Percentiles rank a stretch among this genome's conserved stretches.
These are phyloP conservation scores for Nissolia schottii DNA, from an alignment of 306 rosid genomes.

Conservation along the genomic window DNA sequence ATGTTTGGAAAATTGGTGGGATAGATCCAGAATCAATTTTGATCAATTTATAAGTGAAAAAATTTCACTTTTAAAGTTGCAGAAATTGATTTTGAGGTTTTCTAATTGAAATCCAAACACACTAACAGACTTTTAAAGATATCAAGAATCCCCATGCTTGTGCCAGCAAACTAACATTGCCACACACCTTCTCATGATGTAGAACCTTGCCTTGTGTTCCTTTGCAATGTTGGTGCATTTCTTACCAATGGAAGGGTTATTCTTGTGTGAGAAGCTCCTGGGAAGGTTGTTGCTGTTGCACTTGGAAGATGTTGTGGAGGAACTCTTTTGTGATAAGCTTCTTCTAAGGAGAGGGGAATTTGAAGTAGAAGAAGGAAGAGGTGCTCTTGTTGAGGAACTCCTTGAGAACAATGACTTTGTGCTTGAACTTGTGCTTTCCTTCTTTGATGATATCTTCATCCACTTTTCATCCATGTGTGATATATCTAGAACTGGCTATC, in stretches of 20 bases:
- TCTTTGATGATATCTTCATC: slow-evolving; percentile 79
- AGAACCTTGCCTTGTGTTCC: slow-evolving; percentile 91
- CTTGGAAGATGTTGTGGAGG: slow-evolving; percentile 46
- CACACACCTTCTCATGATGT: slow-evolving; percentile 88
- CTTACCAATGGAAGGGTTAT: slow-evolving; percentile 54
- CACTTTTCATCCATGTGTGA: slow-evolving; percentile 72
- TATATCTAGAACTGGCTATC: not conserved
- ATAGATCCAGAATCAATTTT: no score
- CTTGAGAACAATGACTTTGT: slow-evolving; percentile 56
- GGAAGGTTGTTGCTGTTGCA: slow-evolving; percentile 42
- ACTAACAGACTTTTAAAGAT: no score
- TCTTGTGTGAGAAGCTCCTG: slow-evolving; percentile 67
- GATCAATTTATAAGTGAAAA: no score
- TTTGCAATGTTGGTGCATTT: slow-evolving; percentile 79
- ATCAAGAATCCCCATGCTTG: slow-evolving; percentile 75
- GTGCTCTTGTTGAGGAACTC: slow-evolving; percentile 63
- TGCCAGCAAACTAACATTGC: slow-evolving; percentile 99
- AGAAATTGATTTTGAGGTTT: no score
- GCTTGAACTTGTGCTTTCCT: slow-evolving; percentile 47
- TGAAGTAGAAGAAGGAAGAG: slow-evolving; percentile 48
- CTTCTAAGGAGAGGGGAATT: slow-evolving; percentile 55
- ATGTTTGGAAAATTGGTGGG: no score
- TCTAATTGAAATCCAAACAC: no score
- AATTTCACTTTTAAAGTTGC: no score
- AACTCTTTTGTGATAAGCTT: slow-evolving; percentile 60